A percentile compares a stretch with the other conserved stretches of the same genome.
These are phyloP conservation scores for Kurtzmaniella quercitrusa DNA, from an alignment of 1,139 yeast genomes.

Conservation along the genomic window DNA sequence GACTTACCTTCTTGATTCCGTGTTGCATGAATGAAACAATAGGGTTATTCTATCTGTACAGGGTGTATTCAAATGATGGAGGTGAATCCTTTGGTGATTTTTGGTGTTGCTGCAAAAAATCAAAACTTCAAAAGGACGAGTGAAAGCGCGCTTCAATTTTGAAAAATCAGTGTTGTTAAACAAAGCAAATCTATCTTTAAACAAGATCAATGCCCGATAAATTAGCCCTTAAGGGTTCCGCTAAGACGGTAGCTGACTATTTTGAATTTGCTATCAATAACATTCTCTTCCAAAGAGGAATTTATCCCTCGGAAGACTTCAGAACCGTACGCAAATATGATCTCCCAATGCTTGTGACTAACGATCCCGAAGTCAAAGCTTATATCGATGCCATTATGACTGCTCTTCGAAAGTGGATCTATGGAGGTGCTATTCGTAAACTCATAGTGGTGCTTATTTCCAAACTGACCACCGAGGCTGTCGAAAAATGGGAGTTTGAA, in stretches of 20 bases:
- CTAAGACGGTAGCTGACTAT: slow-evolving; percentile 76
- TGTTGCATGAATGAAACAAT: slow-evolving; percentile 46
- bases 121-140: not conserved
- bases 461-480: slow-evolving; percentile 61
- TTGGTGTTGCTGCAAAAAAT: not conserved
- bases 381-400: slow-evolving; percentile 66
- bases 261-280: slow-evolving; percentile 78
- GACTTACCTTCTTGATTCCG: slow-evolving; percentile 60
- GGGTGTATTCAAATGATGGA: too few species aligned
- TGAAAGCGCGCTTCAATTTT: not conserved
- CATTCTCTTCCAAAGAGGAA: slow-evolving; percentile 84
- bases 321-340: slow-evolving; percentile 78
- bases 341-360: slow-evolving; percentile 65
- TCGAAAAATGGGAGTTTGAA: slow-evolving; percentile 87
- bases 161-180: too few species aligned
- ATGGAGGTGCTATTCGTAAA: slow-evolving; percentile 64
- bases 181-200: not conserved
- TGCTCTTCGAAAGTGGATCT: slow-evolving; percentile 83
- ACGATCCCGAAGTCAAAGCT: slow-evolving; percentile 70
- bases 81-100: not conserved
- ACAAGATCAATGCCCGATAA: slow-evolving; percentile 30
- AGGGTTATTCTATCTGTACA: too few species aligned
- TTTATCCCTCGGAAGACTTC: slow-evolving; percentile 88
- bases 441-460: slow-evolving; percentile 70
- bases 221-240: slow-evolving; percentile 71